phyloP scores from a whole-genome alignment of 768 basidiomycete species.

The Termitomyces sp. region DNA sequence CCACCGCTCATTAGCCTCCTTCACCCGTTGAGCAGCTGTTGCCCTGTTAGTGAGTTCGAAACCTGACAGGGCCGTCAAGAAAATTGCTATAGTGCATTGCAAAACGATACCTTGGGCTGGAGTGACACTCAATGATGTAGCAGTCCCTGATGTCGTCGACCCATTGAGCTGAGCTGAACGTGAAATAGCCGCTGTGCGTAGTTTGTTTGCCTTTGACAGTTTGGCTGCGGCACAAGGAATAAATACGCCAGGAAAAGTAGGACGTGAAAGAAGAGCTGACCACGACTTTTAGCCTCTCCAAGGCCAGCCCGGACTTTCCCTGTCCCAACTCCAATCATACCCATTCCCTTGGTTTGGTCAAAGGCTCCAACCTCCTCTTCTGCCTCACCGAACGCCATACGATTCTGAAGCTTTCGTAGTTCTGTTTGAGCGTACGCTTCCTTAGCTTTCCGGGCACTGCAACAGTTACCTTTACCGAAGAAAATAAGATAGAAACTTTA shows the following conservation, averaged over 20 bases:
- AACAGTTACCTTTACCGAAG: background rate
- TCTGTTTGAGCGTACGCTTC: constrained; percentile 98
- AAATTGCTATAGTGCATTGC: background rate
- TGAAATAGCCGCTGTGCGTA: constrained; percentile 82
- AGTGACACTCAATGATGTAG: constrained; percentile 90
- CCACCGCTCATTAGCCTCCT: constrained; percentile 97
- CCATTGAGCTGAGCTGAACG: constrained; percentile 57
- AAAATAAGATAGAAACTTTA: background rate
- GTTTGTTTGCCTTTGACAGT: constrained; percentile 90
- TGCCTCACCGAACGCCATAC: constrained; percentile 92
- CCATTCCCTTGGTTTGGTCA: constrained; percentile 96
- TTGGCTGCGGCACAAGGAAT: constrained; percentile 58
- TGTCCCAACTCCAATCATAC: constrained; percentile 88
- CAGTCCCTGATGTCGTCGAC: constrained; percentile 71
- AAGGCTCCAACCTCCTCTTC: constrained; percentile 97
- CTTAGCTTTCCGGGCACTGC: constrained; percentile 94
- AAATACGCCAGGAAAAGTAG: background rate
- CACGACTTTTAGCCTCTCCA: constrained; percentile 89
- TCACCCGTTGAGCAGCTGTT: constrained; percentile 81
- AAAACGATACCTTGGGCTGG: constrained; percentile 80
- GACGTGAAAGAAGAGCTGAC: constrained; percentile 38
- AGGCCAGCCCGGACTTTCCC: constrained; percentile 88
- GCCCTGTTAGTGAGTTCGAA: constrained; percentile 94
- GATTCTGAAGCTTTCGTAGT: constrained; percentile 93
- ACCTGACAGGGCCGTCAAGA: constrained; percentile 41